Base-by-base conservation (phyloP, 345 rosid genomes). In the Trapa bicornis region DNA sequence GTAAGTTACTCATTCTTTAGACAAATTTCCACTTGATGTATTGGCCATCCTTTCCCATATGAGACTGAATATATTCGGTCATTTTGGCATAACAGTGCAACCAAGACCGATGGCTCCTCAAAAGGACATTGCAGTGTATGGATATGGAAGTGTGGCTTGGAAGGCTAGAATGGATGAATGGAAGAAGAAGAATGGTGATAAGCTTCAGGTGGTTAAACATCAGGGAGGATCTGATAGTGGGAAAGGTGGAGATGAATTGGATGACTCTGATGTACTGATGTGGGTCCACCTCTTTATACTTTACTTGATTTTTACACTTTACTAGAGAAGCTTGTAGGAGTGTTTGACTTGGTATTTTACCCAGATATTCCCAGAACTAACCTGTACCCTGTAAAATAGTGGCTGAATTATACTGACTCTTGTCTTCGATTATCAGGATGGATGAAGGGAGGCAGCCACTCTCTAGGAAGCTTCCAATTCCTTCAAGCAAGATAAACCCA, bases 391-490 rank as follows among this genome's bases (percentile, higher is more conserved):
- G 43, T 41, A 41, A 41, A 41, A 41, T 41, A 41, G 43, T 22
- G 29, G 29, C 29, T 22, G 29, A 22, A 22, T 32, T n/a, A 16
- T 58, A 35, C 5, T 9, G 7, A 6, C 11, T 65, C 48, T 22
- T 57, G 66, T 64, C 36, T 70, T 41, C 29, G 39, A 37, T 66
- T 82, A 33, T 66, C 88, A 95, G 99, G 97, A 95, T 95, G 99
- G 99, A 95, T 71, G 99, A 95, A 83, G 99, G 96, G 72, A 85
- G 99, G 78, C 97, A 95, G 80, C 99, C 99, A 65, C 86, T 95
- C 70, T 95, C 97, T 3, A 84, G 99, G 80, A 95, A 95, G 82
- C 73, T 95, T 71, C 93, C 99, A 2, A 74, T 95, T 77, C 85
- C 86, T 39, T 95, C 99, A 1, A 95, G 99, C 97, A 95, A 81